Evolutionary conservation across 2,329 filamentous ascomycete genomes (phyloP).

Genomic region (Teratosphaeria gauchensis): DNA sequence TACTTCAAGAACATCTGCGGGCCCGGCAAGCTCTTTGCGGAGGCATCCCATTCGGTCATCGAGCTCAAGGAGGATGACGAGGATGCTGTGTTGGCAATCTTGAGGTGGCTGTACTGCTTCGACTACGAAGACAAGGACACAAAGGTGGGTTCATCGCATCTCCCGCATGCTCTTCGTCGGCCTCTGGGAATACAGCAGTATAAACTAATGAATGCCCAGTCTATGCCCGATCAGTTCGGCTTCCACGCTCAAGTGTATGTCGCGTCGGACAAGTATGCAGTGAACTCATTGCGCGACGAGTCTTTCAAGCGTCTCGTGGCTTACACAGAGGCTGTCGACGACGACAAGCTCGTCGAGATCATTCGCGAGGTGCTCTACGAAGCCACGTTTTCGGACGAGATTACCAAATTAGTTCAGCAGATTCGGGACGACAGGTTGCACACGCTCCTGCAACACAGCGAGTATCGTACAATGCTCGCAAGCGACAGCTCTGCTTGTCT

Average conservation of each 20-base stretch:
- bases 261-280: constrained; percentile 4
- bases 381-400: neutral
- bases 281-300: neutral
- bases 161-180: no score
- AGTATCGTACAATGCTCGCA: neutral
- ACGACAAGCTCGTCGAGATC: neutral
- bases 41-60: neutral
- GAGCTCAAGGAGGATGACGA: constrained; percentile 6
- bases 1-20: constrained; percentile 4
- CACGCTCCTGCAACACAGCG: neutral
- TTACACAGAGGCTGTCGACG: neutral
- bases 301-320: neutral
- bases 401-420: neutral
- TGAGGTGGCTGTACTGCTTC: constrained; percentile 8
- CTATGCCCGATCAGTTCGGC: neutral
- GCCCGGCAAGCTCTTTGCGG: neutral
- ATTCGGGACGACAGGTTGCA: neutral
- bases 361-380: neutral
- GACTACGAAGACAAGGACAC: constrained; percentile 1
- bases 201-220: neutral
- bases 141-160: neutral
- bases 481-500: neutral
- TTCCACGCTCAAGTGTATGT: constrained; percentile 7
- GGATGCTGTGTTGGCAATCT: constrained; percentile 5
- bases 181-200: neutral